Evolutionary conservation across 805 yeast species (phyloP), one percentile per base, ranked within the genome.

Genomic region (Yamadazyma phyllophila): DNA sequence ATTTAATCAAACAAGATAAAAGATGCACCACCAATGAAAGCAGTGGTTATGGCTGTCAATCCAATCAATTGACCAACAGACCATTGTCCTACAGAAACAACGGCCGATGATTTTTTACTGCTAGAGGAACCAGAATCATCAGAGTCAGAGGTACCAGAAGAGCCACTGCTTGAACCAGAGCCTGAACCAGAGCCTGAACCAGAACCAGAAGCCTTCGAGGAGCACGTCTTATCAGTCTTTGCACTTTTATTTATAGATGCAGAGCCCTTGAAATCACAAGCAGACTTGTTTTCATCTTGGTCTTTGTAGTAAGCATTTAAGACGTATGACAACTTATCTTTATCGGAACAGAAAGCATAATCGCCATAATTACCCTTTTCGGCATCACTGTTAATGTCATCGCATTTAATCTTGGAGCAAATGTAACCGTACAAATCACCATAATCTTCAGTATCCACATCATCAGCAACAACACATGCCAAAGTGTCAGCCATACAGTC

Each of bases 261-360:
- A 41, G 88, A 78, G 48, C 92, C 92, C 50, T 71, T 67, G 66
- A 85, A 85, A 63, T 78, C 80, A 75, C 91, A 85, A 41, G 85
- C 86, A 44, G 74, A 63, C 1, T 63, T 45, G 40, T 55, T 51
- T 40, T 61, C 61, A 51, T 68, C 71, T 49, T 82, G 75, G 33
- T 66, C 67, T 41, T 62, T 62, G 63, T 81, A 82, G 76, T 85
- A 85, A 54, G 73, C 62, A 74, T 85, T 81, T 67, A 86, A 62
- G 33, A 81, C 76, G 59, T 75, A 86, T 32, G 86, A 76, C 56
- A 86, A 73, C 69, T 81, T 73, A 47, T 82, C 85, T 65, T 82
- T 78, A 45, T 78, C 64, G 15, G 80, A 70, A 65, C 94, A 86
- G 82, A 76, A 83, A 13, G 92, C 85, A 68, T 74, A 80, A 26